Evolutionary conservation across 352 stramenopile genomes (phyloP).

Genomic region (Phytophthora pini): DNA sequence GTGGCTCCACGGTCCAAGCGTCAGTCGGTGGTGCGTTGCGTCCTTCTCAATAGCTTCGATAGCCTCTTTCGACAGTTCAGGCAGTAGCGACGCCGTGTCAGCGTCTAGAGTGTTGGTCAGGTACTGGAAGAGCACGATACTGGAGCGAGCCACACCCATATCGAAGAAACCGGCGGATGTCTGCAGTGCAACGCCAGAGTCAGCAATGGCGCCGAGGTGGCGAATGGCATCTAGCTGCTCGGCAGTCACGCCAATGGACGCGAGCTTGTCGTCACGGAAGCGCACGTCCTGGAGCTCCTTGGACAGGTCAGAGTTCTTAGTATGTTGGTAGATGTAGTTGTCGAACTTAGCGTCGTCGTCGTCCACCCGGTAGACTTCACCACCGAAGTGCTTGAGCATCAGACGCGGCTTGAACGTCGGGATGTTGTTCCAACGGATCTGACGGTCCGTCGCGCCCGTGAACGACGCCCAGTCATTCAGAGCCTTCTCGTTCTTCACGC

Average conservation of each 20-base stretch:
- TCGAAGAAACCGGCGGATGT: slow-evolving; percentile 83
- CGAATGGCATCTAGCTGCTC: slow-evolving; percentile 62
- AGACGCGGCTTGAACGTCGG: slow-evolving; percentile 76
- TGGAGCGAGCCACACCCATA: slow-evolving; percentile 72
- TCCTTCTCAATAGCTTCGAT: slow-evolving; percentile 42
- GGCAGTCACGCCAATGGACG: slow-evolving; percentile 46
- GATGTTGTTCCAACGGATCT: slow-evolving; percentile 79
- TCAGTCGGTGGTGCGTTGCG: slow-evolving; percentile 64
- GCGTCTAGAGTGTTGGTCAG: slow-evolving; percentile 78
- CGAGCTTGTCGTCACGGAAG: slow-evolving; percentile 75
- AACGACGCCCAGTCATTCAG: slow-evolving; percentile 74
- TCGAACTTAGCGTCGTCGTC: slow-evolving; percentile 69
- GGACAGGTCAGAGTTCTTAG: slow-evolving; percentile 63
- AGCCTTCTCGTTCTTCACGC: slow-evolving; percentile 77
- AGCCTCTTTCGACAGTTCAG: slow-evolving; percentile 51
- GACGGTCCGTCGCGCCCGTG: slow-evolving; percentile 74
- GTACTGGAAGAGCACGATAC: slow-evolving; percentile 83
- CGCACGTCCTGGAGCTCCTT: slow-evolving; percentile 54
- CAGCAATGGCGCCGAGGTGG: slow-evolving; percentile 63
- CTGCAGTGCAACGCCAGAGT: slow-evolving; percentile 75
- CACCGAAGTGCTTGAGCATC: slow-evolving; percentile 89
- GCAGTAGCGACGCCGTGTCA: slow-evolving; percentile 60
- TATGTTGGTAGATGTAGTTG: slow-evolving; percentile 70
- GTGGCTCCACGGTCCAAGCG: slow-evolving; percentile 84
- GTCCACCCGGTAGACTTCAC: slow-evolving; percentile 84